Conservation (phyloP, 2,329 filamentous ascomycete species). For the Colletotrichum sp. region DNA sequence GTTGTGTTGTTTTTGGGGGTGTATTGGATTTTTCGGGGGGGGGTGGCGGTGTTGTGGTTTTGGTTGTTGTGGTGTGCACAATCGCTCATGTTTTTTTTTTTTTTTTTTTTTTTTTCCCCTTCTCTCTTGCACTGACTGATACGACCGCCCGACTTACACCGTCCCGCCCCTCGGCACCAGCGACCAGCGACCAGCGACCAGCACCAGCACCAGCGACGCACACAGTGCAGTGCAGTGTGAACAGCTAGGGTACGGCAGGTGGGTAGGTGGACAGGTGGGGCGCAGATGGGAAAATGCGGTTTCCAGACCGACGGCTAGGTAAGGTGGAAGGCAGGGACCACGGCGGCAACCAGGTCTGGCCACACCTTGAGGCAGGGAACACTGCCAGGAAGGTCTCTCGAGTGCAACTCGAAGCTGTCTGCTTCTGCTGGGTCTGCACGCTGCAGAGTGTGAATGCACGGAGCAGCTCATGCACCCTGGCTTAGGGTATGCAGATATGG, state of each 20-base stretch:
- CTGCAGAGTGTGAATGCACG: not conserved
- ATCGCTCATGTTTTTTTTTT: not conserved
- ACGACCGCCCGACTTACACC: conserved; percentile 14
- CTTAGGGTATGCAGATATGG: not conserved
- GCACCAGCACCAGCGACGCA: not conserved
- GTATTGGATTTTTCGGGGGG: too few species aligned
- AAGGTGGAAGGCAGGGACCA: not conserved
- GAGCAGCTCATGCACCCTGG: conserved; percentile 13
- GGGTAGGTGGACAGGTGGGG: not conserved
- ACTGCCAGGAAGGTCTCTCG: not conserved
- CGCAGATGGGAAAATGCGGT: not conserved
- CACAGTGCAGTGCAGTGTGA: not conserved
- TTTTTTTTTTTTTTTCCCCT: not conserved
- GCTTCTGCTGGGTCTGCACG: not conserved
- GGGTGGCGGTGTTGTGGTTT: too few species aligned
- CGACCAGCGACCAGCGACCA: not conserved
- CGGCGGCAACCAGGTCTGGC: not conserved
- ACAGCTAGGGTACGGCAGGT: not conserved
- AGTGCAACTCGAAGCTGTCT: not conserved
- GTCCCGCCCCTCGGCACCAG: not conserved
- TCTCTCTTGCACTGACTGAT: not conserved
- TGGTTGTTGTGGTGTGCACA: too few species aligned
- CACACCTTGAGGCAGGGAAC: not conserved
- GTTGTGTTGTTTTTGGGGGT: too few species aligned
- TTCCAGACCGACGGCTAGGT: conserved; percentile 19